Conservation (phyloP, 352 stramenopile species). For the Pythium grandisporangium region DNA sequence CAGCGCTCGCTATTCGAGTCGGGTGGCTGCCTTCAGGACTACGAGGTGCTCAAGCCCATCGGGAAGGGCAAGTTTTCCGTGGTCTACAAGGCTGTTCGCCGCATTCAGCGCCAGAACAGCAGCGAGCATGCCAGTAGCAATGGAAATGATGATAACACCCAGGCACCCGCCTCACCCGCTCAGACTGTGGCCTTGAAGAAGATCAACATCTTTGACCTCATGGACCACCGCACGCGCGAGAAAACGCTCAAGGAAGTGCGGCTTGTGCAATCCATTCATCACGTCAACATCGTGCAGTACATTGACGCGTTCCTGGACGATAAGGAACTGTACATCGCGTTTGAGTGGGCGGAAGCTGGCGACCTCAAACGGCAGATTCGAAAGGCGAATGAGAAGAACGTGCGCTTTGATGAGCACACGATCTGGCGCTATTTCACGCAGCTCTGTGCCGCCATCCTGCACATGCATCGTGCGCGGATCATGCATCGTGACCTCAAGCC, state of each 20-base stretch:
- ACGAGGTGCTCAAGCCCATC: constrained; percentile 83
- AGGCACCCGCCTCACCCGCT: no score
- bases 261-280: constrained; percentile 83
- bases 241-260: constrained; percentile 90
- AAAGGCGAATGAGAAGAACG: constrained; percentile 78
- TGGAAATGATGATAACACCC: no score
- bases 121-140: no score
- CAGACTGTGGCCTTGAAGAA: constrained; percentile 89
- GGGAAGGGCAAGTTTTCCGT: constrained; percentile 92
- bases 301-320: constrained; percentile 87
- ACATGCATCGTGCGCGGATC: constrained; percentile 87
- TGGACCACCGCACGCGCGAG: constrained; percentile 83
- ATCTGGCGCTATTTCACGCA: constrained; percentile 93
- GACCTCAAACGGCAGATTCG: constrained; percentile 91
- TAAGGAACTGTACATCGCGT: constrained; percentile 90
- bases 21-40: constrained; percentile 54
- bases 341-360: constrained; percentile 91
- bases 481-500: constrained; percentile 94
- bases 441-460: constrained; percentile 75
- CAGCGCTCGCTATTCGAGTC: constrained; percentile 56
- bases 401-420: constrained; percentile 87
- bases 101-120: no score
- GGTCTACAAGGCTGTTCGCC: constrained; percentile 83
- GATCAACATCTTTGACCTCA: constrained; percentile 88
- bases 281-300: constrained; percentile 91